Conservation (phyloP, 2,329 filamentous ascomycete genomes). For the Fusarium irregulare region DNA sequence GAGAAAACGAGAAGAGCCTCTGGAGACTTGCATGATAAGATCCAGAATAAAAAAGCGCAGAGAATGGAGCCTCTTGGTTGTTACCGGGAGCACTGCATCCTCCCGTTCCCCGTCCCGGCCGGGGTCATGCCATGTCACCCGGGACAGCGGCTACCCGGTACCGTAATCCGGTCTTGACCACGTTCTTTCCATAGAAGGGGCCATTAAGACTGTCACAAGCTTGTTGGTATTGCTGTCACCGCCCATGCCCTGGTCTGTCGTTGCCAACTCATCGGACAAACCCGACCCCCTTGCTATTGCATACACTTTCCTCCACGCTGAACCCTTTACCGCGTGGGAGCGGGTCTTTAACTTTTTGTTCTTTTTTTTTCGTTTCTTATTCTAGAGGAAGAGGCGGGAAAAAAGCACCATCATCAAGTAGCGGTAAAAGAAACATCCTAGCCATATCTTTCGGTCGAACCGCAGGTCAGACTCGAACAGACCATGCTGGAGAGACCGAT, state of each 20-base stretch:
- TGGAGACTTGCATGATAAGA: constrained; percentile 6
- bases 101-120: constrained; percentile 19
- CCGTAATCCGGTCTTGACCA: constrained; percentile 23
- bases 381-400: neutral
- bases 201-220: constrained; percentile 2
- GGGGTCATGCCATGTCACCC: constrained; percentile 10
- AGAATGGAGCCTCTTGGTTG: neutral
- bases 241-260: constrained; percentile 18
- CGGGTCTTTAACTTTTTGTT: constrained; percentile 5
- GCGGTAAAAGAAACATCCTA: constrained; percentile 10
- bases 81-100: constrained; percentile 2
- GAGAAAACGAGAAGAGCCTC: neutral
- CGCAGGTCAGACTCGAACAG: neutral
- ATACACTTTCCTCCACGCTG: constrained; percentile 26
- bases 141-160: constrained; percentile 14
- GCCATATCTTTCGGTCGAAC: neutral
- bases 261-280: constrained; percentile 37
- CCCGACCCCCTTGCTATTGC: constrained; percentile 13
- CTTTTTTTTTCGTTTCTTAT: constrained; percentile 1
- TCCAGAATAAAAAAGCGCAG: neutral
- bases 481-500: neutral
- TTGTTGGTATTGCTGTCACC: constrained; percentile 24
- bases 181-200: constrained; percentile 18
- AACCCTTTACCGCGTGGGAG: constrained; percentile 33
- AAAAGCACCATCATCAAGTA: neutral